These are phyloP conservation scores for Lentinus polychrous DNA, from an alignment of 1,284 basidiomycete genomes.

Conservation along the genomic window DNA sequence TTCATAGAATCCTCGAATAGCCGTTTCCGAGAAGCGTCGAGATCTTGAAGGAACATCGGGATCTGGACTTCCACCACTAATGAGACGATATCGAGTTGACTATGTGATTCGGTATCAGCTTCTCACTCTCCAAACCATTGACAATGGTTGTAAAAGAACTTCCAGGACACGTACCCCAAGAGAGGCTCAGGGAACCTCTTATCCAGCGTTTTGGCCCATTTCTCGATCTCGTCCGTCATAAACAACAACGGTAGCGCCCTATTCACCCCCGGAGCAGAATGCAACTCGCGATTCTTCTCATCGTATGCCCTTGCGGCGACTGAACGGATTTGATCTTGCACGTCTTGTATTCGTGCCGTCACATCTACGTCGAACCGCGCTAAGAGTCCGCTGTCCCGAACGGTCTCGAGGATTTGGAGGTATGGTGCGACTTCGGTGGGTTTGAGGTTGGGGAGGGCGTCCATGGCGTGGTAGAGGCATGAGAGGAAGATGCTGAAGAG, in stretches of 20 bases:
- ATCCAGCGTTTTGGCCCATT: slow-evolving; percentile 74
- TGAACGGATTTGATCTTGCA: slow-evolving; percentile 63
- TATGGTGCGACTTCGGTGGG: slow-evolving; percentile 59
- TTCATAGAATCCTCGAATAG: slow-evolving; percentile 76
- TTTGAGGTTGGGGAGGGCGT: slow-evolving; percentile 67
- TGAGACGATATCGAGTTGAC: slow-evolving; percentile 75
- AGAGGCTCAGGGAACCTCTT: slow-evolving; percentile 82
- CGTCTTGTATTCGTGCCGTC: slow-evolving; percentile 54
- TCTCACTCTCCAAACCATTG: neutral
- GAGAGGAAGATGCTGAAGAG: slow-evolving; percentile 89
- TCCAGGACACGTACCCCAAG: slow-evolving; percentile 50
- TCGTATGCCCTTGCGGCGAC: slow-evolving; percentile 69
- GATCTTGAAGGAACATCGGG: slow-evolving; percentile 71
- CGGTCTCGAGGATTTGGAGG: slow-evolving; percentile 62
- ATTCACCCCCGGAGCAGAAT: slow-evolving; percentile 65
- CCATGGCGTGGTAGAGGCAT: slow-evolving; percentile 80
- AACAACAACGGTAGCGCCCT: slow-evolving; percentile 72
- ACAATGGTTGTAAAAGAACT: slow-evolving; percentile 1
- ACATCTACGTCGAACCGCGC: slow-evolving; percentile 64
- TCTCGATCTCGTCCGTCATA: slow-evolving; percentile 88
- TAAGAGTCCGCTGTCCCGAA: slow-evolving; percentile 64
- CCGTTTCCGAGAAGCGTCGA: slow-evolving; percentile 65
- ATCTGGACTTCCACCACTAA: slow-evolving; percentile 69
- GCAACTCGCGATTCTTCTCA: slow-evolving; percentile 61
- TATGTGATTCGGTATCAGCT: slow-evolving; percentile 22